phyloP scores from a whole-genome alignment of 306 rosid species.

The Rosa chinensis region DNA sequence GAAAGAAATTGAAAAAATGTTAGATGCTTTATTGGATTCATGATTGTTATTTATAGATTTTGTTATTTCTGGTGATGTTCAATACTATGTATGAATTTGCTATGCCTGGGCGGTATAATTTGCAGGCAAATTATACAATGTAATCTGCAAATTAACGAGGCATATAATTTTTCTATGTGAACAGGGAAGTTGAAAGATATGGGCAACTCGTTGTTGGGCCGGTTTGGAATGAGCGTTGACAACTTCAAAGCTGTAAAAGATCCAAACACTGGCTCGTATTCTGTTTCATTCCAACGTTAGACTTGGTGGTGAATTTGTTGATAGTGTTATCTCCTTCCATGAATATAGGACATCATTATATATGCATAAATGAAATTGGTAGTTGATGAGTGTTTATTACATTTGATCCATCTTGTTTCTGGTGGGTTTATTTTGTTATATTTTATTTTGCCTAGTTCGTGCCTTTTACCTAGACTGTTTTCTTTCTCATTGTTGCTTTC shows the following conservation, averaged over 20 bases:
- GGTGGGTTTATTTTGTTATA: background rate
- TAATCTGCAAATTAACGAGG: background rate
- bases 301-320: constrained; percentile 1
- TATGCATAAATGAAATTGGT: background rate
- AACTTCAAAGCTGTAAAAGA: constrained; percentile 88
- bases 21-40: background rate
- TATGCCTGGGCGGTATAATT: background rate
- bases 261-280: constrained; percentile 89
- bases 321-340: background rate
- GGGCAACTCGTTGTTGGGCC: constrained; percentile 87
- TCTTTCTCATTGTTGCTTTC: background rate
- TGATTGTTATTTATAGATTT: background rate
- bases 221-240: constrained; percentile 85
- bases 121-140: too few relatives aligned
- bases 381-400: background rate
- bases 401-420: background rate
- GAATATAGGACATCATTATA: background rate
- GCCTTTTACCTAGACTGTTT: background rate
- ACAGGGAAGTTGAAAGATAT: constrained; percentile 82
- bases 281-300: constrained; percentile 69
- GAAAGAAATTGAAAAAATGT: background rate
- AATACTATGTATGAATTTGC: too few relatives aligned
- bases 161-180: constrained; percentile 9
- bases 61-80: background rate
- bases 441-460: background rate